Conservation (phyloP, 2,329 filamentous ascomycete genomes). For the Sclerotinia minor region DNA sequence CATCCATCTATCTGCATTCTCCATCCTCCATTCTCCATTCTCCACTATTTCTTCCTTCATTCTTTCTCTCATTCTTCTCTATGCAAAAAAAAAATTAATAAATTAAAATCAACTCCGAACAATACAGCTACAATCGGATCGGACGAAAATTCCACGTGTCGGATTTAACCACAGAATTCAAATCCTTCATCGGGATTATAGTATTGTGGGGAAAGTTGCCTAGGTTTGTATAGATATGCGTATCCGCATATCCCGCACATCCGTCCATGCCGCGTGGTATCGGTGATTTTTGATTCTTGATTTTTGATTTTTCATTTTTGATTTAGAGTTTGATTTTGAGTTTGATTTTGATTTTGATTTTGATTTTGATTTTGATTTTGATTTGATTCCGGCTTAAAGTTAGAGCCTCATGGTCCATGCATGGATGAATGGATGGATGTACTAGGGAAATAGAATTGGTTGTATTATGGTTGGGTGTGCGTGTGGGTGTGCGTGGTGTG, state of each 20-base stretch:
- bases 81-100: not conserved
- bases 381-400: not conserved
- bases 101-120: not conserved
- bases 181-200: not conserved
- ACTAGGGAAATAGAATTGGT: not conserved
- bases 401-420: not conserved
- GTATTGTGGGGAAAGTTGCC: not conserved
- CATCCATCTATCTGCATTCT: no score
- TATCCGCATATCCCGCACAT: not conserved
- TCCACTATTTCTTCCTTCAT: not conserved
- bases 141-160: not conserved
- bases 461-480: not conserved
- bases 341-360: not conserved
- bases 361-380: no score
- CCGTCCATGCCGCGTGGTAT: conserved; percentile 1
- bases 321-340: no score
- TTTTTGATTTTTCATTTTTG: no score
- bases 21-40: no score
- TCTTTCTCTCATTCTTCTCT: not conserved
- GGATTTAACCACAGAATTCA: not conserved
- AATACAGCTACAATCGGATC: not conserved
- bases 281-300: no score
- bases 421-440: no score
- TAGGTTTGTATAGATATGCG: no score
- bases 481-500: no score